Evolutionary conservation across 2,329 filamentous ascomycete species (phyloP).

Genomic region (Cercospora brassicicola): DNA sequence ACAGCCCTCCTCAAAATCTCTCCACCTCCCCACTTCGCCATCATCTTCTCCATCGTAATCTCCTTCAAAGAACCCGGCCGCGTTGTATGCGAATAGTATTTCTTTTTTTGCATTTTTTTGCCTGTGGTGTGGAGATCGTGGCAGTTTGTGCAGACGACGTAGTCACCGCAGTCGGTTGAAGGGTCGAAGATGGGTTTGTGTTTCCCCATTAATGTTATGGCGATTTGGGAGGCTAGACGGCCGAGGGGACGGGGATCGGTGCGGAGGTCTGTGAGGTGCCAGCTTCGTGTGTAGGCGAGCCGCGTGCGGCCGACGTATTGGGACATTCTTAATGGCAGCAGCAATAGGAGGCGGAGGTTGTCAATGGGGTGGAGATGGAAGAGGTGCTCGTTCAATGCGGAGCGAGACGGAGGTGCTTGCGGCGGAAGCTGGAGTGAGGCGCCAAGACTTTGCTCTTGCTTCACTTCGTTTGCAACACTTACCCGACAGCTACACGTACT

Average conservation of each 20-base stretch:
- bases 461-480: neutral
- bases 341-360: too few relatives aligned
- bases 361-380: neutral
- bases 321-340: too few relatives aligned
- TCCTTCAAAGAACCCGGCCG: slow-evolving; percentile 80
- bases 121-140: slow-evolving; percentile 83
- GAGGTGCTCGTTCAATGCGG: neutral
- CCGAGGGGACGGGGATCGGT: slow-evolving; percentile 74
- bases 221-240: slow-evolving; percentile 84
- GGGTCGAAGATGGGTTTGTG: slow-evolving; percentile 98
- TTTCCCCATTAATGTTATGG: slow-evolving; percentile 90
- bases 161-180: slow-evolving; percentile 97
- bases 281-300: slow-evolving; percentile 92
- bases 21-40: slow-evolving; percentile 88
- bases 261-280: slow-evolving; percentile 83
- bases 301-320: slow-evolving; percentile 81
- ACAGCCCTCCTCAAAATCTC: slow-evolving; percentile 92
- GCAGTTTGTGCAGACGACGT: slow-evolving; percentile 84
- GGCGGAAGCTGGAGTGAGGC: neutral
- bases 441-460: neutral
- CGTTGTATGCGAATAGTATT: slow-evolving; percentile 93
- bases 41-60: slow-evolving; percentile 92
- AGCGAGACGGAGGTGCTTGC: neutral
- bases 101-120: slow-evolving; percentile 89
- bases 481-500: neutral